Base-by-base conservation (phyloP, 1,139 yeast species). In the Candida sp. region DNA sequence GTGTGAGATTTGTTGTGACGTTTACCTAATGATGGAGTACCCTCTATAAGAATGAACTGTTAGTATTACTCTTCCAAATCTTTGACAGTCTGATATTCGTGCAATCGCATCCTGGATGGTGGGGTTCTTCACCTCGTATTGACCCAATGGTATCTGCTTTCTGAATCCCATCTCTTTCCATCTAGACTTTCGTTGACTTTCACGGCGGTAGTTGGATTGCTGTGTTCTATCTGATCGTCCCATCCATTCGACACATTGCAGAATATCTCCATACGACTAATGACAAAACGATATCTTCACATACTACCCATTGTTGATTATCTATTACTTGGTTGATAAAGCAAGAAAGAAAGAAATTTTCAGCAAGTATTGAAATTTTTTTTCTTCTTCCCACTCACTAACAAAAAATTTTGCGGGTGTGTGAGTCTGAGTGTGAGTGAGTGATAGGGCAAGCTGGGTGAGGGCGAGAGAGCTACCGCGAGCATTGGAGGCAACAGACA, bases 11-110 rank as follows among this genome's bases (percentile, higher is more conserved):
- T 96, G 96, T 90, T 93, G 92, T 94, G 98, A 83, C 96, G 92
- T 86, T 93, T 94, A 88, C 99, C 98, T 86, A 91, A 88, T 80
- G 98, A 91, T 85, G 98, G 97, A 81, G 99, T 94, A 91, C 99
- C 99, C 93, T 94, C 97, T 91, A 74, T 52, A 54, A 57, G 42
- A 42, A 23, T 33, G 53, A 33, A 28, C 44, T 42, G 56, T 53
- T 53, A 53, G 56, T 53, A 52, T 32, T 17, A 33, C 33, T 25
- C 26, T 23, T 22, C 40, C 9, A 33, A 33, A 27, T 26, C 27
- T 12, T 26, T 26, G 26, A n/a, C 9, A 11, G 28, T 38, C 7
- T 26, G 3, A 34, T 6, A 34, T 8, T 17, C 22, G 2, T 12
- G 22, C 38, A 17, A 34, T 17, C 17, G 17, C 2, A 12, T 17